phyloP scores from a whole-genome alignment of 495 filamentous ascomycete species.

The Neurospora sp. region DNA sequence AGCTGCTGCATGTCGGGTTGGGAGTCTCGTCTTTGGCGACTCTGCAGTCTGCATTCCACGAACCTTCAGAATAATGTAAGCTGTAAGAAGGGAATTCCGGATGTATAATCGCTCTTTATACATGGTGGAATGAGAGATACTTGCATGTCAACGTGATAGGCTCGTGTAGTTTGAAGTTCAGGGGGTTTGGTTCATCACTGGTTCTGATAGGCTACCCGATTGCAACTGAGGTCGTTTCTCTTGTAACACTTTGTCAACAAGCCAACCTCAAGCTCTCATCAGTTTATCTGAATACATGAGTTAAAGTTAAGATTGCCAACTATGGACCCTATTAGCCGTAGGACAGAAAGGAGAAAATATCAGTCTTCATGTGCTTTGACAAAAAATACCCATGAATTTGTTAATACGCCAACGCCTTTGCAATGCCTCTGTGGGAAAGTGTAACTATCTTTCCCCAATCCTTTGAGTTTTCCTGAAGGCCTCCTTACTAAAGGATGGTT shows the following conservation, averaged over 20 bases:
- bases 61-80: background rate
- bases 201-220: background rate
- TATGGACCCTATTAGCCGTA: background rate
- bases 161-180: background rate
- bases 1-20: background rate
- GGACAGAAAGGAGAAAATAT: background rate
- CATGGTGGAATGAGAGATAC: background rate
- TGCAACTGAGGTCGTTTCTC: background rate
- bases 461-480: background rate
- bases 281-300: background rate
- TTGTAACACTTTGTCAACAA: background rate
- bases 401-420: background rate
- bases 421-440: background rate
- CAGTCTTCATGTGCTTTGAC: background rate
- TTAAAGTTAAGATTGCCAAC: background rate
- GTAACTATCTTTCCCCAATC: background rate
- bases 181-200: background rate
- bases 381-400: background rate
- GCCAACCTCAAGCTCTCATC: background rate
- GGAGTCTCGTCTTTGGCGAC: background rate
- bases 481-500: background rate
- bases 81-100: background rate
- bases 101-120: background rate
- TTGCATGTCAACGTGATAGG: background rate
- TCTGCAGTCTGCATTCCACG: background rate